Conservation (phyloP, 371 early-diverging fungal species). For the Sporodiniella umbellata region DNA sequence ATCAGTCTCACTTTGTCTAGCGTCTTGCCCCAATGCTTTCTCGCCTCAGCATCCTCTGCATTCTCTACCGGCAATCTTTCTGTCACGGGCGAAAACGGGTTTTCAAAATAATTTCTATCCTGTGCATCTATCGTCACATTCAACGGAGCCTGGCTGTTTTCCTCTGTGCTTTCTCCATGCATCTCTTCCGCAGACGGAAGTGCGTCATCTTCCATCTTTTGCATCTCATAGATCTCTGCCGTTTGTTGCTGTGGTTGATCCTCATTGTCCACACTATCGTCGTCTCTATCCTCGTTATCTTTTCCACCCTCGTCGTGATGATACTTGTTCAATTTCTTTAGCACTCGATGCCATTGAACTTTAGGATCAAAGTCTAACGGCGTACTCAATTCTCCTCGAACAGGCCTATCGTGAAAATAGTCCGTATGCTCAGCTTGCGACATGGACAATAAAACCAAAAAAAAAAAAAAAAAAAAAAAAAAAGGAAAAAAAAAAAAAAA, state of each 20-base stretch:
- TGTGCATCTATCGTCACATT: too few species aligned
- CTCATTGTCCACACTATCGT: not conserved
- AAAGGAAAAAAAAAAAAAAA: not conserved
- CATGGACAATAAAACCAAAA: conserved; percentile 23
- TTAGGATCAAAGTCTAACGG: conserved; percentile 26
- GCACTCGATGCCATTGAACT: conserved; percentile 29
- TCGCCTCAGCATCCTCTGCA: conserved; percentile 10
- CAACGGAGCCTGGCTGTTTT: too few species aligned
- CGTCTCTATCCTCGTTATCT: not conserved
- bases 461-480: conserved; percentile 3
- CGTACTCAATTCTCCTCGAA: not conserved
- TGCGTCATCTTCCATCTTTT: conserved; percentile 8
- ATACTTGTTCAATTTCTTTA: conserved; percentile 3
- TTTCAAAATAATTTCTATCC: conserved; percentile 16
- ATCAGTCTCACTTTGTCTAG: conserved; percentile 42
- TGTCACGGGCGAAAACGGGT: conserved; percentile 16
- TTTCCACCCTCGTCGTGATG: not conserved
- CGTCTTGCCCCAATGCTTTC: conserved; percentile 40
- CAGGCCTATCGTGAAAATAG: conserved; percentile 25
- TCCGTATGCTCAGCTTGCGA: conserved; percentile 37
- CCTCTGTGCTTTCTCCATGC: too few species aligned
- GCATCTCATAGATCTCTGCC: not conserved
- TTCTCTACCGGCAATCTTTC: not conserved
- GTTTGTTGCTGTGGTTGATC: too few species aligned
- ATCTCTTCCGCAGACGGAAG: conserved; percentile 16